Evolutionary conservation across 345 rosid genomes (phyloP).

Genomic region (Rhizophora mangle): DNA sequence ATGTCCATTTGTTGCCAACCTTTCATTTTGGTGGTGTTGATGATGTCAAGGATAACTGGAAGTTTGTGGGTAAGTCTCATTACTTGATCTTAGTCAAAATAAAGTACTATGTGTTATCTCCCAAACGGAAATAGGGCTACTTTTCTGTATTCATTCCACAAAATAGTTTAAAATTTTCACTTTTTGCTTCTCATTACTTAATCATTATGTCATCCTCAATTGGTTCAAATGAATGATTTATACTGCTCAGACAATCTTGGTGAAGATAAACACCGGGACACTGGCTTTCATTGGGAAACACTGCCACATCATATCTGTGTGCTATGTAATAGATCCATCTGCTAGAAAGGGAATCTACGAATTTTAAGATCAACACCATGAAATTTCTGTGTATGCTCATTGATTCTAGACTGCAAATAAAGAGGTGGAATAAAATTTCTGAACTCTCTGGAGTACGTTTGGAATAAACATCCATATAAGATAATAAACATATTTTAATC

Average conservation of each 20-base stretch:
- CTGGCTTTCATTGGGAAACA: not conserved
- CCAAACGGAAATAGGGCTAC: not conserved
- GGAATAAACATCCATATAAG: no score
- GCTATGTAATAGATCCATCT: not conserved
- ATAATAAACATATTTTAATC: no score
- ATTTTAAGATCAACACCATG: not conserved
- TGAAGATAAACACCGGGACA: no score
- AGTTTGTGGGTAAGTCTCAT: constrained; percentile 53
- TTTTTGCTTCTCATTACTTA: no score
- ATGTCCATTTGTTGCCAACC: constrained; percentile 82
- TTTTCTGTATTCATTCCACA: not conserved
- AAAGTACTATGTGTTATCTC: not conserved
- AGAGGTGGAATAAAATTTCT: not conserved
- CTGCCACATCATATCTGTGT: not conserved
- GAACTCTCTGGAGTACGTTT: no score
- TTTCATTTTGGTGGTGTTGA: constrained; percentile 86
- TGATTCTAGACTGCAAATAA: not conserved
- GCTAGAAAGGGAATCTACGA: not conserved
- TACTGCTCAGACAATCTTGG: no score
- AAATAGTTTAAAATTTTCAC: no score
- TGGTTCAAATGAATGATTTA: no score
- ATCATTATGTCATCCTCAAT: no score
- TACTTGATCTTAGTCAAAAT: constrained; percentile 6
- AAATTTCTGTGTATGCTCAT: not conserved
- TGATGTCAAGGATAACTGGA: constrained; percentile 83